phyloP scores from a whole-genome alignment of 306 rosid genomes.

The Fragaria ananassa region DNA sequence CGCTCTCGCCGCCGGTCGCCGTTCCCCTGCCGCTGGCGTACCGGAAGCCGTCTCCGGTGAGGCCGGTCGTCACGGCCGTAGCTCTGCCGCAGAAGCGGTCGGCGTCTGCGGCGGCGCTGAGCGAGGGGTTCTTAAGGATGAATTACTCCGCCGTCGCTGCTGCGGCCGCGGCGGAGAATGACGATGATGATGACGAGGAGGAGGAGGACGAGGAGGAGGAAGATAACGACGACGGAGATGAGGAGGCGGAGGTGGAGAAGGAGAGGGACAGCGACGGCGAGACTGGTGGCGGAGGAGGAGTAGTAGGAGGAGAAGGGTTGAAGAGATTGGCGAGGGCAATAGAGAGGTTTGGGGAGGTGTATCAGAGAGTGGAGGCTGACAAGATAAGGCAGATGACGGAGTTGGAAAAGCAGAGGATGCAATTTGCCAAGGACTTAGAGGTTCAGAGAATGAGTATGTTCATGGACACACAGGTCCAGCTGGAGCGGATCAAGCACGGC shows the following conservation, averaged over 20 bases:
- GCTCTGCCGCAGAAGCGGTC: conserved; percentile 72
- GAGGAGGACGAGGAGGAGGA: conserved; percentile 51
- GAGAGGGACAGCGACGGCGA: conserved; percentile 37
- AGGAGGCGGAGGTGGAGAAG: conserved; percentile 50
- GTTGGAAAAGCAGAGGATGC: conserved; percentile 93
- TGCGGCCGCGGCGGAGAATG: conserved; percentile 79
- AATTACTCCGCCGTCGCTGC: conserved; percentile 90
- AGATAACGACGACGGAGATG: conserved; percentile 28
- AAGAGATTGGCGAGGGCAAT: conserved; percentile 75
- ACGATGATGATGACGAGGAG: conserved; percentile 58
- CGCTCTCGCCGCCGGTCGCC: conserved; percentile 58
- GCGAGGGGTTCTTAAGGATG: conserved; percentile 62
- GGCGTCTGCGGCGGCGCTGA: conserved; percentile 28
- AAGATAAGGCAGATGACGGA: conserved; percentile 91
- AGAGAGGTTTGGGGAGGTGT: conserved; percentile 73
- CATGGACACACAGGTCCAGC: conserved; percentile 88
- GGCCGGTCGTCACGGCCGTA: conserved; percentile 29
- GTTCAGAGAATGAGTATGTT: conserved; percentile 85
- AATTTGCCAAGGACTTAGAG: conserved; percentile 84
- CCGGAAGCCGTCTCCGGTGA: conserved; percentile 40
- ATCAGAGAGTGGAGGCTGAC: conserved; percentile 80
- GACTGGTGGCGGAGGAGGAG: conserved; percentile 21
- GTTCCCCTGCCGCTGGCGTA: conserved; percentile 57
- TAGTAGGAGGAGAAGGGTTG: conserved; percentile 64
- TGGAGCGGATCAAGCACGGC: conserved; percentile 84